A percentile compares a stretch with the other conserved stretches of the same genome.
phyloP scores from a whole-genome alignment of 192 early-diverging fungal species.

The Entomortierella parvispora region DNA sequence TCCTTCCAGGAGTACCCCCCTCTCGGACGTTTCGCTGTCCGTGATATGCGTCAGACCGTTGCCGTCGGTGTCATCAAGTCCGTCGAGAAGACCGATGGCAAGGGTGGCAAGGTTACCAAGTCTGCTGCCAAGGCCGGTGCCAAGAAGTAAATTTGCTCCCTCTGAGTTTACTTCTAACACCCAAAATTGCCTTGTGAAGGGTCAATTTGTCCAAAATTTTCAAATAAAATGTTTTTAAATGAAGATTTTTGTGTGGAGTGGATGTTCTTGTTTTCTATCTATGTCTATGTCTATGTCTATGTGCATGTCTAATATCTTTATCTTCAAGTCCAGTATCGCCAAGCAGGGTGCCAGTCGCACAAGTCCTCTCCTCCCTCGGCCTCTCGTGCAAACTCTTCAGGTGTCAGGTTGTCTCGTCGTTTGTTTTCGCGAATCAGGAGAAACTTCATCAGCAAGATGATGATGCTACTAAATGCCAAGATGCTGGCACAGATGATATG shows the following conservation, averaged over 20 bases:
- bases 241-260: slow-evolving; percentile 21
- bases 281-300: too few species aligned
- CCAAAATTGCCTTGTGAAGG: not conserved
- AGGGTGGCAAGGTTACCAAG: slow-evolving; percentile 71
- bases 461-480: slow-evolving; percentile 51
- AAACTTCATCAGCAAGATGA: slow-evolving; percentile 58
- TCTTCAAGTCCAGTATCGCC: slow-evolving; percentile 28
- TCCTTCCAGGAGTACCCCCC: slow-evolving; percentile 90
- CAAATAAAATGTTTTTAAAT: slow-evolving; percentile 1
- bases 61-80: slow-evolving; percentile 95
- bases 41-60: slow-evolving; percentile 96
- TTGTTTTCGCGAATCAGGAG: slow-evolving; percentile 68
- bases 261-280: too few species aligned
- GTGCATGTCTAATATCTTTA: slow-evolving; percentile 60
- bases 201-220: slow-evolving; percentile 8
- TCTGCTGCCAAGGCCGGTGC: slow-evolving; percentile 67
- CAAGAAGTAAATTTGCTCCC: slow-evolving; percentile 15
- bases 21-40: slow-evolving; percentile 94
- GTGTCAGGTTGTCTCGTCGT: slow-evolving; percentile 58
- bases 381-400: slow-evolving; percentile 54
- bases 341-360: slow-evolving; percentile 52
- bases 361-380: slow-evolving; percentile 50
- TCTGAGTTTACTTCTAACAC: not conserved
- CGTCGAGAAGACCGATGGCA: slow-evolving; percentile 76
- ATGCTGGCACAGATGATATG: slow-evolving; percentile 58